These are phyloP conservation scores for Colletotrichum plurivorum DNA, from an alignment of 2,329 filamentous ascomycete genomes.

Conservation along the genomic window DNA sequence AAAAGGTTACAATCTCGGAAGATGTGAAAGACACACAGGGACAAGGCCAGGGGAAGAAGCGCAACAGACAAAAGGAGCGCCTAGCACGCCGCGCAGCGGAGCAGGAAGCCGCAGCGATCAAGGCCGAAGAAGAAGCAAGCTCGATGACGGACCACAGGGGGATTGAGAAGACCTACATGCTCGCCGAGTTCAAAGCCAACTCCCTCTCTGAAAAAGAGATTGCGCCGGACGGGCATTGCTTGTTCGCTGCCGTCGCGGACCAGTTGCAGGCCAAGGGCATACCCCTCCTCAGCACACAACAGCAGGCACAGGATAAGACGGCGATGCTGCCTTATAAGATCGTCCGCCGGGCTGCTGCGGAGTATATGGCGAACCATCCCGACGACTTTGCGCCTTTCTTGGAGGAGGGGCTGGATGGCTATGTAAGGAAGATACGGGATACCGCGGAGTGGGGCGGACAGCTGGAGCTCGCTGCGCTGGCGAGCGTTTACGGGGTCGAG, in stretches of 20 bases:
- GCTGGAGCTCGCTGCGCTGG: conserved; percentile 88
- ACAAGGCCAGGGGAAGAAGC: conserved; percentile 71
- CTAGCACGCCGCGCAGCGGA: conserved; percentile 91
- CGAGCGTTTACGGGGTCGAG: conserved; percentile 82
- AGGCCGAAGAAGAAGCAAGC: conserved; percentile 82
- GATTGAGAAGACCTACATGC: conserved; percentile 80
- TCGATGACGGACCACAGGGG: conserved; percentile 80
- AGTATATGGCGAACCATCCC: conserved; percentile 80
- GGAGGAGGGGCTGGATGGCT: conserved; percentile 82
- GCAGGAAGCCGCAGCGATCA: conserved; percentile 76
- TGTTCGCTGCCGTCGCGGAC: conserved; percentile 93
- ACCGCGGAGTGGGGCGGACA: conserved; percentile 98
- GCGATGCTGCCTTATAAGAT: conserved; percentile 69
- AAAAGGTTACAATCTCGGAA: conserved; percentile 13
- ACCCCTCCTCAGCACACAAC: conserved; percentile 50
- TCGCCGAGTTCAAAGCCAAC: conserved; percentile 73
- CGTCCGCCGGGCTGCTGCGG: conserved; percentile 80
- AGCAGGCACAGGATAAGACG: conserved; percentile 15
- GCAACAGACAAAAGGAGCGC: conserved; percentile 92
- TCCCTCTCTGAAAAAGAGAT: conserved; percentile 83
- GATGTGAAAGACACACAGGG: background rate
- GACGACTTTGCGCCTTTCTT: conserved; percentile 91
- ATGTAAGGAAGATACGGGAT: conserved; percentile 82
- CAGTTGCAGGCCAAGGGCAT: conserved; percentile 74
- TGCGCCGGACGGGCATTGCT: conserved; percentile 91